Evolutionary conservation across 2,329 filamentous ascomycete genomes (phyloP).

Genomic region (Leptographium flavum): DNA sequence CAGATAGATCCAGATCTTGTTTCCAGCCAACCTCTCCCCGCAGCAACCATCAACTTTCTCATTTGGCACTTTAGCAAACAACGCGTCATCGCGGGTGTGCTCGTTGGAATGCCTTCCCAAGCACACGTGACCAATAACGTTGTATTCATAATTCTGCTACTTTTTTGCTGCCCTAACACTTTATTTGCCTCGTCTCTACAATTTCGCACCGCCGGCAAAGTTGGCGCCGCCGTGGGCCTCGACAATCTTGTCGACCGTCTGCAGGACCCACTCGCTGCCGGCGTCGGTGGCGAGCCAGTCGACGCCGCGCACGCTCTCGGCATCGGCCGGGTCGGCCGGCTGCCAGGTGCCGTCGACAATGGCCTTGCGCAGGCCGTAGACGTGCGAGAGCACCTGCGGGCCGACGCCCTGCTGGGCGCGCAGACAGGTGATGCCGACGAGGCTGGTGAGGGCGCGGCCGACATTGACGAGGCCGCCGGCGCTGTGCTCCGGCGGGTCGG

Average conservation of each 20-base stretch:
- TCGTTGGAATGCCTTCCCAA: no score
- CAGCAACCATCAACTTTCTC: no score
- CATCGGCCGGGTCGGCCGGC: slow-evolving; percentile 20
- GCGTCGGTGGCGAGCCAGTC: slow-evolving; percentile 51
- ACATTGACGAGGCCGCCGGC: slow-evolving; percentile 35
- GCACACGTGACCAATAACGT: no score
- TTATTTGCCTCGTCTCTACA: slow-evolving; percentile 1
- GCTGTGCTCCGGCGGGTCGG: slow-evolving; percentile 42
- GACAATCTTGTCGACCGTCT: slow-evolving; percentile 47
- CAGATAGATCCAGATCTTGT: no score
- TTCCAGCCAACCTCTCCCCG: no score
- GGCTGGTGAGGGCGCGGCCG: slow-evolving; percentile 56
- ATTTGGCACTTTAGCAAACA: no score
- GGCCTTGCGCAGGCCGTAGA: slow-evolving; percentile 68
- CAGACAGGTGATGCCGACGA: slow-evolving; percentile 62
- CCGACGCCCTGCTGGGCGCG: slow-evolving; percentile 69
- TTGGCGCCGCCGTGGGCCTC: slow-evolving; percentile 19
- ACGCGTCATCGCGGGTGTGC: no score
- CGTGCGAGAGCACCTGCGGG: slow-evolving; percentile 67
- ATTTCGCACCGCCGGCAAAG: slow-evolving; percentile 9
- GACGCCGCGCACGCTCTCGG: slow-evolving; percentile 30
- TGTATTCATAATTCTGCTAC: no score
- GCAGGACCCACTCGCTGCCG: slow-evolving; percentile 48
- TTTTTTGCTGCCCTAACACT: no score
- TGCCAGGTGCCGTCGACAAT: slow-evolving; percentile 49